phyloP scores from a whole-genome alignment of 202 grass and related monocot species.

The Schoenoplectus tabernaemontani region DNA sequence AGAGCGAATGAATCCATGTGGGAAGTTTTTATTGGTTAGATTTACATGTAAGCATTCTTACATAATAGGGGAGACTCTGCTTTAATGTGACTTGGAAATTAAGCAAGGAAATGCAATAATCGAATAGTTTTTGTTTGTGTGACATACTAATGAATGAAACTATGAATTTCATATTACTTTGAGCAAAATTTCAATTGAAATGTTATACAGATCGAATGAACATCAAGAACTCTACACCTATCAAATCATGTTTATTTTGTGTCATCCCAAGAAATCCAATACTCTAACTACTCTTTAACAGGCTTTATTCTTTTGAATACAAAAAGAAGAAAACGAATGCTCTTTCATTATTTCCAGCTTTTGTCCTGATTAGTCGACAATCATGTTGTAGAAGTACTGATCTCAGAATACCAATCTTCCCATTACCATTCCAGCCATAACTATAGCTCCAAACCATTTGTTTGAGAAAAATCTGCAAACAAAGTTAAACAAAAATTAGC shows the following conservation, averaged over 20 bases:
- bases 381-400: not conserved
- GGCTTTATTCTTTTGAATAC: not conserved
- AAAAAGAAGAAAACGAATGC: not conserved
- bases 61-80: no score
- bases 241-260: not conserved
- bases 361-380: not conserved
- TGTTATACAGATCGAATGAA: not conserved
- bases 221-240: not conserved
- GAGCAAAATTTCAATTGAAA: not conserved
- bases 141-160: not conserved
- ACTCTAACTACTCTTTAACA: not conserved
- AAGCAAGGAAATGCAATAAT: not conserved
- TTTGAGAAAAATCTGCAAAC: conserved; percentile 33
- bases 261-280: not conserved
- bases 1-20: no score
- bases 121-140: not conserved
- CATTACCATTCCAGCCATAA: conserved; percentile 33
- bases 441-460: conserved; percentile 39
- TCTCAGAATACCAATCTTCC: conserved; percentile 28
- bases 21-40: no score
- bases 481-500: not conserved
- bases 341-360: not conserved
- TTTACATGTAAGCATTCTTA: no score
- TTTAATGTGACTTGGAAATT: not conserved
- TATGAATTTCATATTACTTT: not conserved